phyloP scores from a whole-genome alignment of 192 early-diverging fungal genomes.

The Linnemannia elongata region DNA sequence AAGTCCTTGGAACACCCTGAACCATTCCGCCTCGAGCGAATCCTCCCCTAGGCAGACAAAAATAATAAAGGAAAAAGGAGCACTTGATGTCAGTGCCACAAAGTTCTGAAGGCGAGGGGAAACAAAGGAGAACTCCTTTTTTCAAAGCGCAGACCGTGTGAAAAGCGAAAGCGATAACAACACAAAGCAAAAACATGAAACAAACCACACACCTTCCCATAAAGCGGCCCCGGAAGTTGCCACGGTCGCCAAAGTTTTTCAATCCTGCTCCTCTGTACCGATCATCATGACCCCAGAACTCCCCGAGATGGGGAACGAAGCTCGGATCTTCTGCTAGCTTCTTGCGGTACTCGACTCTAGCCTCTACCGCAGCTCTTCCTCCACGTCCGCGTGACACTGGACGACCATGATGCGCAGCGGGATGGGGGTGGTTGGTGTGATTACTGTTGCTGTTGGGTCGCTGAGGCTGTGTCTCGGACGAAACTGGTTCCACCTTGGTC shows the following conservation, averaged over 20 bases:
- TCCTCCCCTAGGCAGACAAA: slow-evolving; percentile 20
- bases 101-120: background rate
- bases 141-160: background rate
- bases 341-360: slow-evolving; percentile 65
- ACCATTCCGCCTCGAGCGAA: slow-evolving; percentile 31
- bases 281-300: slow-evolving; percentile 73
- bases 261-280: slow-evolving; percentile 66
- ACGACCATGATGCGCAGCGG: slow-evolving; percentile 30
- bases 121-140: background rate
- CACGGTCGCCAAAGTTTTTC: slow-evolving; percentile 57
- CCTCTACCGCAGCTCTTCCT: slow-evolving; percentile 45
- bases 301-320: slow-evolving; percentile 68
- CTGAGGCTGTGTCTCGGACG: slow-evolving; percentile 4
- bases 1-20: slow-evolving; percentile 33
- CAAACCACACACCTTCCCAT: slow-evolving; percentile 51
- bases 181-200: background rate
- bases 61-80: slow-evolving; percentile 6
- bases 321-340: slow-evolving; percentile 69
- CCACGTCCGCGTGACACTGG: slow-evolving; percentile 41
- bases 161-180: background rate
- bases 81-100: slow-evolving; percentile 1
- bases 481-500: slow-evolving; percentile 8
- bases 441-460: slow-evolving; percentile 20
- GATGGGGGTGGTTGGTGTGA: background rate
- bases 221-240: slow-evolving; percentile 47